phyloP scores from a whole-genome alignment of 805 yeast genomes.

The Blastobotrys robertii region DNA sequence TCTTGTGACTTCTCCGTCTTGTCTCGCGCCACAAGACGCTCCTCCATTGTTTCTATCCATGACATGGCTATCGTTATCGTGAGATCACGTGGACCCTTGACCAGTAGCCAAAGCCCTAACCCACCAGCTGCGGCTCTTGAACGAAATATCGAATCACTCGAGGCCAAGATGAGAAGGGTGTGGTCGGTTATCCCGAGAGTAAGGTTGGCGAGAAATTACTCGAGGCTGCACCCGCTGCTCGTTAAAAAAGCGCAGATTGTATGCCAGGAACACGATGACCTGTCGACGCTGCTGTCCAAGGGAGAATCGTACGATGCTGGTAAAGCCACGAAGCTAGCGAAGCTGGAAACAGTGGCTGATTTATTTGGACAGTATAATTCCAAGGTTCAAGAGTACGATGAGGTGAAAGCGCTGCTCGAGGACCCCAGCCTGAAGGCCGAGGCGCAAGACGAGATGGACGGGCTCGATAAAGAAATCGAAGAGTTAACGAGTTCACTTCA shows the following conservation, averaged over 20 bases:
- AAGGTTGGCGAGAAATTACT: neutral
- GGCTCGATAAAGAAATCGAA: slow-evolving; percentile 36
- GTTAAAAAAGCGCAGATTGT: slow-evolving; percentile 38
- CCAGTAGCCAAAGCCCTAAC: too few species aligned
- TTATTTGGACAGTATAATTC: slow-evolving; percentile 31
- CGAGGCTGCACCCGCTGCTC: slow-evolving; percentile 40
- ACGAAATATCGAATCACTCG: neutral
- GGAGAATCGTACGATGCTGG: slow-evolving; percentile 36
- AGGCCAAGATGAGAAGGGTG: neutral
- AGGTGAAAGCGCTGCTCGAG: slow-evolving; percentile 35
- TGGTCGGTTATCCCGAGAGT: neutral
- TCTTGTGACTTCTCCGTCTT: slow-evolving; percentile 12
- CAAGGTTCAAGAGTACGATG: slow-evolving; percentile 26
- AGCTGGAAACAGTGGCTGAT: slow-evolving; percentile 36
- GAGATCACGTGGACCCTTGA: neutral
- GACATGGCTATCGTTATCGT: neutral
- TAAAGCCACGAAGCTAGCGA: slow-evolving; percentile 40
- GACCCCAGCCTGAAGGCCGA: slow-evolving; percentile 46
- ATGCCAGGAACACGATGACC: slow-evolving; percentile 30
- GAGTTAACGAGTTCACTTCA: slow-evolving; percentile 36
- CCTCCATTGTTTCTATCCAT: slow-evolving; percentile 7
- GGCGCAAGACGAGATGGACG: slow-evolving; percentile 51
- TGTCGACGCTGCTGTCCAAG: slow-evolving; percentile 35
- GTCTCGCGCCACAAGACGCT: slow-evolving; percentile 15
- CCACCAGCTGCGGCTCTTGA: too few species aligned